Conservation (phyloP, 2,329 filamentous ascomycete species). For the Tolypocladium guangdongense region DNA sequence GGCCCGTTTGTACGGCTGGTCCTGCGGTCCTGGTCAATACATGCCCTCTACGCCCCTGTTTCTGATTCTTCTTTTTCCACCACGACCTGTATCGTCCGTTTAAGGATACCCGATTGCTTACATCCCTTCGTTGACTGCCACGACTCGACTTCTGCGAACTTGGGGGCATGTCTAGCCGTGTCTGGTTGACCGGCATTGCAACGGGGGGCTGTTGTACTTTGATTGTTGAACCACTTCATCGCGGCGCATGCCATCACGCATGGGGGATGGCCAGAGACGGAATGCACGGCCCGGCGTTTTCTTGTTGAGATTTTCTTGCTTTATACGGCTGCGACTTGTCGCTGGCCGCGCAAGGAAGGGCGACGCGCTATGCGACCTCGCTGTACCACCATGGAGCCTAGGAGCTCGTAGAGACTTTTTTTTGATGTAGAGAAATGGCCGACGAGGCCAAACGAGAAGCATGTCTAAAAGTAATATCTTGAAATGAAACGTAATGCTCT, state of each 20-base stretch:
- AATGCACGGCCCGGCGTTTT: conserved; percentile 16
- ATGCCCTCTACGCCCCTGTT: not conserved
- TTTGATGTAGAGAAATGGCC: not conserved
- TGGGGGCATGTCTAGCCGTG: not conserved
- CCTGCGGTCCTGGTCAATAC: not conserved
- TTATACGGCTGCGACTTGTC: not conserved
- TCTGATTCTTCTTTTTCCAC: not conserved
- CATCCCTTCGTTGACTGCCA: not conserved
- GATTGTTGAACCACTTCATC: conserved; percentile 8
- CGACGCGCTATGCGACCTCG: not conserved
- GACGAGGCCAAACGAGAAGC: not conserved
- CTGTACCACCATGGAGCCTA: not conserved
- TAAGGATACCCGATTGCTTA: conserved; percentile 2
- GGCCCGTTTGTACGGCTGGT: not conserved
- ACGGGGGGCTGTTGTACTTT: conserved; percentile 8
- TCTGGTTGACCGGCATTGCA: not conserved
- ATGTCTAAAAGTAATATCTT: not conserved
- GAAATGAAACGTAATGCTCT: not conserved
- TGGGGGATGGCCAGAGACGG: conserved; percentile 6
- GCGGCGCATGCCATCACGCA: conserved; percentile 8
- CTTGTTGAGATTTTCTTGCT: conserved; percentile 6
- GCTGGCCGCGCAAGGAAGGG: not conserved
- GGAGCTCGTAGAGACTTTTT: not conserved
- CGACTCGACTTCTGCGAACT: not conserved
- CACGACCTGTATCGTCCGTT: not conserved